A percentile compares a stretch with the other conserved stretches of the same genome.
These are phyloP conservation scores for Podaxis carcinomalis DNA, from an alignment of 768 basidiomycete genomes.

Conservation along the genomic window DNA sequence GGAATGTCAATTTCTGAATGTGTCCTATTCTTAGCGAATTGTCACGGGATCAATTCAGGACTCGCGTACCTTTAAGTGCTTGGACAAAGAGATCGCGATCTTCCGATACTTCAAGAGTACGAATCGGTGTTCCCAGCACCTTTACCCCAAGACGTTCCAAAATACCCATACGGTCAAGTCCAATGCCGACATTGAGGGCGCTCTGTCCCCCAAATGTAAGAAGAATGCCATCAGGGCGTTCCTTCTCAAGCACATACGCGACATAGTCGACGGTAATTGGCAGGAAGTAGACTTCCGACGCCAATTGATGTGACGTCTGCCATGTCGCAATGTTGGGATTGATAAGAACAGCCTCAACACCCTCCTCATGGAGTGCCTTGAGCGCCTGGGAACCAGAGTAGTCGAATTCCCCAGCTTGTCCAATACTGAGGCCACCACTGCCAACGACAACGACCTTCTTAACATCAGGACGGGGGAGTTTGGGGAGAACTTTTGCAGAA, in stretches of 20 bases:
- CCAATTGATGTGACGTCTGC: constrained; percentile 98
- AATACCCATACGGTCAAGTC: constrained; percentile 94
- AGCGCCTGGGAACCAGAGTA: constrained; percentile 99
- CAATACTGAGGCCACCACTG: constrained; percentile 92
- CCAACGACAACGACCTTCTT: constrained; percentile 96
- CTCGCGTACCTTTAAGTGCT: constrained; percentile 81
- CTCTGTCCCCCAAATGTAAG: constrained; percentile 98
- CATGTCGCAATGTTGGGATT: constrained; percentile 99
- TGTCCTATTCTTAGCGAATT: constrained; percentile 8
- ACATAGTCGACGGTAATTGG: constrained; percentile 97
- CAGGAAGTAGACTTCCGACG: constrained; percentile 95
- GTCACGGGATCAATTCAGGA: neutral
- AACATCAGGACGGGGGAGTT: constrained; percentile 86
- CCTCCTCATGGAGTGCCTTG: constrained; percentile 95
- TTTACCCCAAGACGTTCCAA: constrained; percentile 88
- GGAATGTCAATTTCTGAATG: constrained; percentile 93
- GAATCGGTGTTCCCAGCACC: constrained; percentile 93
- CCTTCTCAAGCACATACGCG: constrained; percentile 97
- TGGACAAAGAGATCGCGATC: constrained; percentile 95
- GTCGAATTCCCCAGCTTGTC: constrained; percentile 99
- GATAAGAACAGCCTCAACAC: constrained; percentile 90
- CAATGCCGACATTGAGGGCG: constrained; percentile 96
- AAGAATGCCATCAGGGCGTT: constrained; percentile 94
- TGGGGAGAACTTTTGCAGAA: constrained; percentile 91
- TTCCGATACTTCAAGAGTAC: constrained; percentile 93